Conservation (phyloP, 768 basidiomycete genomes). For the Lentinula raphanica region DNA sequence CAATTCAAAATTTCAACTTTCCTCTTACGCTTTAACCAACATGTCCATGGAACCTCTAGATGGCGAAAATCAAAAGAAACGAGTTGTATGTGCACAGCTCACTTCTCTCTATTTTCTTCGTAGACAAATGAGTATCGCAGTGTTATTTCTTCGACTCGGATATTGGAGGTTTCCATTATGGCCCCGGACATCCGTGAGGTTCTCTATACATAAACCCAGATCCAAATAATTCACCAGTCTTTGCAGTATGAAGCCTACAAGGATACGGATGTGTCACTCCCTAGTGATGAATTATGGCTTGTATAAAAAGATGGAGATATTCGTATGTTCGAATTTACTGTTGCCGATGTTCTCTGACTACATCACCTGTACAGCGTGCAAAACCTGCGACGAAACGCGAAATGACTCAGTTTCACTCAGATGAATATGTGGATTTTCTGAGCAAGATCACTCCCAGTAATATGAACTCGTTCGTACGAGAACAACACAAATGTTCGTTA, state of each 20-base stretch:
- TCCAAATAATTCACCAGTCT: slow-evolving; percentile 12
- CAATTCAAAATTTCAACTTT: neutral
- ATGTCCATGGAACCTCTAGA: slow-evolving; percentile 52
- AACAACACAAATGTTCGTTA: slow-evolving; percentile 85
- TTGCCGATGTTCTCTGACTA: neutral
- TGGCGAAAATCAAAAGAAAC: slow-evolving; percentile 74
- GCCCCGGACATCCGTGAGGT: slow-evolving; percentile 88
- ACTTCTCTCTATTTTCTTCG: slow-evolving; percentile 4
- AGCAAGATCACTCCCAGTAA: slow-evolving; percentile 91
- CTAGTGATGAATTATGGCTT: slow-evolving; percentile 99
- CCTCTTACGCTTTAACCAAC: neutral
- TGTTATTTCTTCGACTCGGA: slow-evolving; percentile 99
- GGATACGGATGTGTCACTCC: slow-evolving; percentile 99
- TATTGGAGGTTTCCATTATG: slow-evolving; percentile 98
- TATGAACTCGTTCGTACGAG: slow-evolving; percentile 89
- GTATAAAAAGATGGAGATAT: slow-evolving; percentile 99
- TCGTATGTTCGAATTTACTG: slow-evolving; percentile 65
- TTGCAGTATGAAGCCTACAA: slow-evolving; percentile 91
- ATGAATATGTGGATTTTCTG: slow-evolving; percentile 98
- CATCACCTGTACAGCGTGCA: slow-evolving; percentile 59
- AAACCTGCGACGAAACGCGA: slow-evolving; percentile 99
- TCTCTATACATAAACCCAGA: slow-evolving; percentile 5
- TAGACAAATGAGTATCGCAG: slow-evolving; percentile 31
- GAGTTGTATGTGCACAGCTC: slow-evolving; percentile 61
- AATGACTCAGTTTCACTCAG: slow-evolving; percentile 99